Percentiles rank a stretch among this genome's conserved stretches.
Evolutionary conservation across 306 rosid genomes (phyloP).

Genomic region (Quercus mongolica): DNA sequence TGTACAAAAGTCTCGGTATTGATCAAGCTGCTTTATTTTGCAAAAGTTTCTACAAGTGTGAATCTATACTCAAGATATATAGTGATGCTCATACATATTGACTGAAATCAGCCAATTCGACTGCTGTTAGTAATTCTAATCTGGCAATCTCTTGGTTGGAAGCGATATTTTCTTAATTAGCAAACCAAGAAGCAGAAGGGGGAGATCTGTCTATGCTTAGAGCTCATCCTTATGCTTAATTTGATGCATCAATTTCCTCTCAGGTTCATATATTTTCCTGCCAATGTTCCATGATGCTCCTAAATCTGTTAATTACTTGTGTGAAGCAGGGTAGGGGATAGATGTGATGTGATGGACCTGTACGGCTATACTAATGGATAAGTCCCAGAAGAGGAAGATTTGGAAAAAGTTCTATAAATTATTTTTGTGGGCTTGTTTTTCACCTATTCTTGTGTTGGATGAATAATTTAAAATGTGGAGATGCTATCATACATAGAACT

Average conservation of each 20-base stretch:
- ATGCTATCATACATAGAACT: background rate
- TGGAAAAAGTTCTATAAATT: background rate
- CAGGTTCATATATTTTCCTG: conserved; percentile 55
- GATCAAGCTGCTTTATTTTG: conserved; percentile 12
- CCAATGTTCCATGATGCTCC: background rate
- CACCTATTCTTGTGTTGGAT: background rate
- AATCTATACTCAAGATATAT: too few relatives aligned
- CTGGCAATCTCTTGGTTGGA: too few relatives aligned
- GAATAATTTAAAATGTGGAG: background rate
- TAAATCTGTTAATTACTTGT: background rate
- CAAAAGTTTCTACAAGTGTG: conserved; percentile 37
- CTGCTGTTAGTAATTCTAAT: too few relatives aligned
- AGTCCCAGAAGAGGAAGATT: background rate
- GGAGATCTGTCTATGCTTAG: too few relatives aligned
- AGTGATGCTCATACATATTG: too few relatives aligned
- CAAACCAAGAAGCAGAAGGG: too few relatives aligned
- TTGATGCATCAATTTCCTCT: conserved; percentile 79
- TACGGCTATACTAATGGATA: background rate
- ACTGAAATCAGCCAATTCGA: too few relatives aligned
- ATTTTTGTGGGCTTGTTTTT: background rate
- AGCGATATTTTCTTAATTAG: too few relatives aligned
- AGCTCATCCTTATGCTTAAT: conserved; percentile 51
- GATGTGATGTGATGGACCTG: too few relatives aligned
- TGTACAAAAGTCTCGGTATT: conserved; percentile 19
- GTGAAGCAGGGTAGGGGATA: background rate